Conservation (phyloP, 1,284 basidiomycete species). For the Irpex sp. region DNA sequence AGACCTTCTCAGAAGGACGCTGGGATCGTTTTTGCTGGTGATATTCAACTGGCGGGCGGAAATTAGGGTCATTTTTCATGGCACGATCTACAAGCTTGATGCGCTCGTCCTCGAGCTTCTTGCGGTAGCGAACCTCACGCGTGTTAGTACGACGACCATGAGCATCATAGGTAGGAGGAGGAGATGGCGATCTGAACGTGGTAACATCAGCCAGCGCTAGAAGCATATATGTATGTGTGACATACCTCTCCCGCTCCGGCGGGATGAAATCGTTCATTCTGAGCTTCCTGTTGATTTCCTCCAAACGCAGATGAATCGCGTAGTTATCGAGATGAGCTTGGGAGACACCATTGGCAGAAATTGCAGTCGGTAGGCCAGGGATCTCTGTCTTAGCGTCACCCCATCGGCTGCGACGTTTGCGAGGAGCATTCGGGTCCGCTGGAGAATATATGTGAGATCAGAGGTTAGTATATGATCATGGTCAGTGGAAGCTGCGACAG, state of each 20-base stretch:
- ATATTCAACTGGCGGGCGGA: constrained; percentile 94
- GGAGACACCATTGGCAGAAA: constrained; percentile 87
- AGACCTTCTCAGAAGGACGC: constrained; percentile 95
- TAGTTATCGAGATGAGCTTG: constrained; percentile 94
- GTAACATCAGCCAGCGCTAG: constrained; percentile 15
- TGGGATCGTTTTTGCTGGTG: constrained; percentile 91
- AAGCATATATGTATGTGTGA: constrained; percentile 7
- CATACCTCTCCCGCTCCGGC: constrained; percentile 87
- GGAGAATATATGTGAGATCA: constrained; percentile 31
- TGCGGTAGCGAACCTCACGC: constrained; percentile 95
- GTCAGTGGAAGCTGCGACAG: constrained; percentile 22
- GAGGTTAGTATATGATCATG: constrained; percentile 62
- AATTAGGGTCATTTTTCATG: constrained; percentile 97
- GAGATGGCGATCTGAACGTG: constrained; percentile 79
- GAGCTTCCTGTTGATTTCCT: constrained; percentile 96
- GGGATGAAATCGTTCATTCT: constrained; percentile 93
- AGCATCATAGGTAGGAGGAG: constrained; percentile 94
- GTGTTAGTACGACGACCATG: constrained; percentile 98
- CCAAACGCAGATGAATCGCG: constrained; percentile 89
- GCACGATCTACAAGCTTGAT: constrained; percentile 91
- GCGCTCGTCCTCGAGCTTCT: constrained; percentile 97
- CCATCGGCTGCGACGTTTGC: constrained; percentile 94
- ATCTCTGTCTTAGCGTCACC: constrained; percentile 88
- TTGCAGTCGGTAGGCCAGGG: constrained; percentile 88
- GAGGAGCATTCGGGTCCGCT: constrained; percentile 79